Percentiles rank a stretch among this genome's conserved stretches.
Conservation (phyloP, 345 rosid species). For the Rhodomyrtus tomentosa region DNA sequence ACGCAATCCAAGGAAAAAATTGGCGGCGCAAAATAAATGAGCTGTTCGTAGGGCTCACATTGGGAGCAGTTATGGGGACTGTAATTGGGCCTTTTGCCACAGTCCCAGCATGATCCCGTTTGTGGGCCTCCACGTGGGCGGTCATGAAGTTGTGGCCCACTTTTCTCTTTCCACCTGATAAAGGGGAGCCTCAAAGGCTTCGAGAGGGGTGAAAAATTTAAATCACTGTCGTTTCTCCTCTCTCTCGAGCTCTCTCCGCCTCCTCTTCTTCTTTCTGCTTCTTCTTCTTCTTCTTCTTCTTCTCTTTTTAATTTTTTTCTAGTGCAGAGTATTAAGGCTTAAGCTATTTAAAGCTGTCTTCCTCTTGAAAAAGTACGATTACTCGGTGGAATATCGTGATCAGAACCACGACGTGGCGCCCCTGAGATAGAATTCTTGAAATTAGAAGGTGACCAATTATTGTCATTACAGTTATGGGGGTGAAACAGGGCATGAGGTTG, state of each 20-base stretch:
- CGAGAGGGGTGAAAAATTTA: neutral
- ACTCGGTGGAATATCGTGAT: neutral
- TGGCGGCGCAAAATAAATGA: neutral
- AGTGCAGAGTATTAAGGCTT: fast-evolving
- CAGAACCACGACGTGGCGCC: neutral
- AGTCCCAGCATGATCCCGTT: neutral
- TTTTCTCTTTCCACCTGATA: neutral
- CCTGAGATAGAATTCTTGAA: neutral
- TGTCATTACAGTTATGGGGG: neutral
- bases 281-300: neutral
- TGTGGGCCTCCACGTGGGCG: neutral
- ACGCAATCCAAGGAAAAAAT: neutral
- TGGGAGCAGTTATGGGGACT: neutral
- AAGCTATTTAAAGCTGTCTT: neutral
- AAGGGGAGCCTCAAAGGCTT: neutral
- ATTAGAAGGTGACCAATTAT: neutral
- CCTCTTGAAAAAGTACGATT: neutral
- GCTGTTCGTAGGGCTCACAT: neutral
- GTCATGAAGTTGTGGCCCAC: neutral
- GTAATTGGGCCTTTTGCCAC: neutral
- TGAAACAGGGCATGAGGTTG: neutral
- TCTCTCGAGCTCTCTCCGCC: neutral
- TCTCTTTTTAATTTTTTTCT: neutral
- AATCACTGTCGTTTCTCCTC: neutral
- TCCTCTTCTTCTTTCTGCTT: too few species aligned